Percentiles rank a stretch among this genome's conserved stretches.
Evolutionary conservation across 129 eudicot genomes (phyloP).

Genomic region (Oenanthe sinensis): DNA sequence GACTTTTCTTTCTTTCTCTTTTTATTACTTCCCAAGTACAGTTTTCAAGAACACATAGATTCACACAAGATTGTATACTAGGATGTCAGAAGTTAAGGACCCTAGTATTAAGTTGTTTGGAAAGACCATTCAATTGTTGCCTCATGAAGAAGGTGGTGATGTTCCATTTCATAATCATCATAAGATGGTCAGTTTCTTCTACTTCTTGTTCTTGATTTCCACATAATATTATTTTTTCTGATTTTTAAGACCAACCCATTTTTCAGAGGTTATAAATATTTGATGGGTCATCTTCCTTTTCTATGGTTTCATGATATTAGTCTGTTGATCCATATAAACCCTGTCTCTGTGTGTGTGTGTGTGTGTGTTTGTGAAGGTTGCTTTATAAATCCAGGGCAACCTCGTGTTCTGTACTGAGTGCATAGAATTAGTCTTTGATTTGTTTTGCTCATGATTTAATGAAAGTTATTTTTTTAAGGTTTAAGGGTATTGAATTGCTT

Average conservation of each 20-base stretch:
- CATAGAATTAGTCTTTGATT: neutral
- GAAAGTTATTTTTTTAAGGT: neutral
- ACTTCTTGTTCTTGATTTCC: constrained; percentile 2
- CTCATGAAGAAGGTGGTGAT: neutral
- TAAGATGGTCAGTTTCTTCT: constrained; percentile 1
- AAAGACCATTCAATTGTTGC: constrained; percentile 39
- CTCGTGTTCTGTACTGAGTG: neutral
- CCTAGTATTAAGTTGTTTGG: constrained; percentile 49
- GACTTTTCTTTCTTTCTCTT: constrained; percentile 1
- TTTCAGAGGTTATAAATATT: neutral
- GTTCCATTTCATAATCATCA: neutral
- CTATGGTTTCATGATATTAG: neutral
- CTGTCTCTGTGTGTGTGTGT: neutral
- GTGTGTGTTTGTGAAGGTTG: neutral
- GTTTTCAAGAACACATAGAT: constrained; percentile 11
- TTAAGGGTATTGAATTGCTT: neutral
- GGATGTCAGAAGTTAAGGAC: constrained; percentile 40
- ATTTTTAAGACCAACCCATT: constrained; percentile 18
- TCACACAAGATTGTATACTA: neutral
- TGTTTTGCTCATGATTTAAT: neutral
- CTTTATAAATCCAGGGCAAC: neutral
- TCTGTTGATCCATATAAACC: neutral
- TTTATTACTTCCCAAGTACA: constrained; percentile 1
- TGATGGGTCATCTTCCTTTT: constrained; percentile 16
- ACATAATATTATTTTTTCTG: neutral